These are phyloP conservation scores for Entomortierella parvispora DNA, from an alignment of 192 early-diverging fungal genomes.

Conservation along the genomic window DNA sequence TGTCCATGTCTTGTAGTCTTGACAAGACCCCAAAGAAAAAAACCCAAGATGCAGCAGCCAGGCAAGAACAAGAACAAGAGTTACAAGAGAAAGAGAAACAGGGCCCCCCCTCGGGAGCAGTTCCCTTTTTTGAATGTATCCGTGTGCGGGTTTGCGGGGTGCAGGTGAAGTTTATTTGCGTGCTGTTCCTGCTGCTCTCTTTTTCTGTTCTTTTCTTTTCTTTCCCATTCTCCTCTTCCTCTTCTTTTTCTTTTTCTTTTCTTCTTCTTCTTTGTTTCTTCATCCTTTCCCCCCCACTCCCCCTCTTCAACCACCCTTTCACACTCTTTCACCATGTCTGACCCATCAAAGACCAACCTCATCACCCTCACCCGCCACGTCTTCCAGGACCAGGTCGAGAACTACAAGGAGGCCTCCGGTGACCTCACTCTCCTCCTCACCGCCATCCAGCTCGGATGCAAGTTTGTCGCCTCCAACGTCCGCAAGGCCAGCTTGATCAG, in stretches of 20 bases:
- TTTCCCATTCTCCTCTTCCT: background rate
- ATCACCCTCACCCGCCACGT: slow-evolving; percentile 94
- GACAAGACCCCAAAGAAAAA: no score
- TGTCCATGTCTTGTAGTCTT: no score
- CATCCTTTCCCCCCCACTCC: background rate
- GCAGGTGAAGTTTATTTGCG: background rate
- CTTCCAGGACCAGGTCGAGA: slow-evolving; percentile 86
- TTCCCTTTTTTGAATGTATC: slow-evolving; percentile 28
- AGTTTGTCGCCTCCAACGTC: slow-evolving; percentile 97
- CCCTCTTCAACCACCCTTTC: background rate
- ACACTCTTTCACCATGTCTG: slow-evolving; percentile 23
- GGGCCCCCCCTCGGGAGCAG: background rate
- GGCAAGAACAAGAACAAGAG: no score
- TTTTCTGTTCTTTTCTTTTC: slow-evolving; percentile 3
- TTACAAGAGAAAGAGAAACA: background rate
- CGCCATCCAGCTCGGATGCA: slow-evolving; percentile 93
- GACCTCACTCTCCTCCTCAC: slow-evolving; percentile 93
- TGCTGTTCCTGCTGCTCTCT: background rate
- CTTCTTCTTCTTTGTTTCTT: slow-evolving; percentile 11
- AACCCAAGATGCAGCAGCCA: no score
- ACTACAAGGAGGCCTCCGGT: slow-evolving; percentile 86
- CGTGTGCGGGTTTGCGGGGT: slow-evolving; percentile 17
- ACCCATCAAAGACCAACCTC: slow-evolving; percentile 79
- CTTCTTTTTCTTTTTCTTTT: slow-evolving; percentile 16
- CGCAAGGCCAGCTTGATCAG: slow-evolving; percentile 96